Percentiles rank a stretch among this genome's conserved stretches.
phyloP scores from a whole-genome alignment of 345 rosid species.

The Jatropha curcas region DNA sequence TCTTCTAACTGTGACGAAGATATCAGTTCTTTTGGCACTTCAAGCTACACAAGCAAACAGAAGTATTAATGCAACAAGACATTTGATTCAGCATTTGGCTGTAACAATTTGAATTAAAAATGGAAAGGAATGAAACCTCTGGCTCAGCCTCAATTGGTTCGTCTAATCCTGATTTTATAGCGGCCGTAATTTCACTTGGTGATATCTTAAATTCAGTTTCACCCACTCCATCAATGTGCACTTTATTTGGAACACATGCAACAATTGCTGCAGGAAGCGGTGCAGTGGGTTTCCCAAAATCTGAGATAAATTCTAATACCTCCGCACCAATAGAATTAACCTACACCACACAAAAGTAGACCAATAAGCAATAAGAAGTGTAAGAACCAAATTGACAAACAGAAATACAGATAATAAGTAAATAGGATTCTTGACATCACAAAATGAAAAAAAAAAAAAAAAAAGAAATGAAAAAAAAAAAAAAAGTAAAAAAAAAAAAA shows the following conservation, averaged over 20 bases:
- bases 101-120: conserved; percentile 13
- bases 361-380: conserved; percentile 10
- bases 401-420: background rate
- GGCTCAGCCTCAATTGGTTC: conserved; percentile 98
- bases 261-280: conserved; percentile 97
- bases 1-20: conserved; percentile 67
- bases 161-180: conserved; percentile 70
- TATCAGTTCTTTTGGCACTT: conserved; percentile 91
- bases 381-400: conserved; percentile 4
- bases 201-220: conserved; percentile 88
- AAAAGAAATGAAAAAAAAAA: background rate
- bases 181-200: conserved; percentile 63
- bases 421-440: background rate
- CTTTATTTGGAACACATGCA: conserved; percentile 92
- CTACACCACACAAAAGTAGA: conserved; percentile 36
- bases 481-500: too few species aligned
- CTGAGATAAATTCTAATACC: conserved; percentile 86
- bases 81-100: conserved; percentile 1
- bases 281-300: conserved; percentile 88
- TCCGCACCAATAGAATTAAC: conserved; percentile 90
- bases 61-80: conserved; percentile 23
- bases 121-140: conserved; percentile 54
- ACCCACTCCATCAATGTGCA: conserved; percentile 76
- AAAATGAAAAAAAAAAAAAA: background rate
- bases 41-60: conserved; percentile 63